Conservation (phyloP, 352 stramenopile species). For the Pythium chondricola region DNA sequence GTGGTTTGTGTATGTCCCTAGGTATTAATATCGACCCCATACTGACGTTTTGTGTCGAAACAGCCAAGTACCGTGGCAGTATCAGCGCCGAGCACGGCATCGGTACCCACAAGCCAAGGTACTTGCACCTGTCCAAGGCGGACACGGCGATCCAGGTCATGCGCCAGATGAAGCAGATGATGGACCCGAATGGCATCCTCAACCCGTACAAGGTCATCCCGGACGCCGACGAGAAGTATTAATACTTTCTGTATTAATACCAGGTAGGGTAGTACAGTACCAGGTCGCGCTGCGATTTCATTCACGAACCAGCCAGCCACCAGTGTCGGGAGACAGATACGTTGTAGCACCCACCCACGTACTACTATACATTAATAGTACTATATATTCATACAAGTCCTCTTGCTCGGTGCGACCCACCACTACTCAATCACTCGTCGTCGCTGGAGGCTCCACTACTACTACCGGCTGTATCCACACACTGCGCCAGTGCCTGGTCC, state of each 20-base stretch:
- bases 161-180: conserved; percentile 89
- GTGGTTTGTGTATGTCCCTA: conserved; percentile 1
- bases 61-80: conserved; percentile 83
- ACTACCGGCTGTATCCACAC: too few species aligned
- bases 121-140: conserved; percentile 84
- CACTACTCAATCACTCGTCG: too few species aligned
- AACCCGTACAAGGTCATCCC: conserved; percentile 95
- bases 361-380: too few species aligned
- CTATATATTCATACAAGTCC: too few species aligned
- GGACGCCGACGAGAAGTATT: not conserved
- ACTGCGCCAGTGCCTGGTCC: conserved; percentile 42
- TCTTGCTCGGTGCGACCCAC: too few species aligned
- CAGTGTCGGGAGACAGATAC: too few species aligned
- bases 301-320: too few species aligned
- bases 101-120: conserved; percentile 91
- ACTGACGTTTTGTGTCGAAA: not conserved
- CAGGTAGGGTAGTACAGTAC: too few species aligned
- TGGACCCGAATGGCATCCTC: conserved; percentile 95
- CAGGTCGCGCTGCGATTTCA: too few species aligned
- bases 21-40: conserved; percentile 1
- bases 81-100: conserved; percentile 98
- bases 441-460: conserved; percentile 4
- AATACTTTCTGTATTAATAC: not conserved
- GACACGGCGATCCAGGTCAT: conserved; percentile 85
- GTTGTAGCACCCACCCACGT: too few species aligned